These are phyloP conservation scores for Meira nashicola DNA, from an alignment of 1,284 basidiomycete species.

Conservation along the genomic window DNA sequence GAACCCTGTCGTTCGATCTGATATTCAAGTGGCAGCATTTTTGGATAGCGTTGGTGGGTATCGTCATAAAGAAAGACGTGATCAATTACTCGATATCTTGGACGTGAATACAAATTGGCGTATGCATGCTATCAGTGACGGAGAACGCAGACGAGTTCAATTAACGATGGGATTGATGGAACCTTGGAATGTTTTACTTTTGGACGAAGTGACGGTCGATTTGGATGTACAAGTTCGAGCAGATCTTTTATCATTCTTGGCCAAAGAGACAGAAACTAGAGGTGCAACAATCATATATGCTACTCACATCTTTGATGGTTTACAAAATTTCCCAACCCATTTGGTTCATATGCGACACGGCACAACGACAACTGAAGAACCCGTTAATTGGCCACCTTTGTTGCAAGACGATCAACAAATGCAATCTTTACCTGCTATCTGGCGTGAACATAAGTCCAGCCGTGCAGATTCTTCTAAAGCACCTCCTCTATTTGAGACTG, in stretches of 20 bases:
- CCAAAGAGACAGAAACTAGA: slow-evolving; percentile 72
- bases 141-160: slow-evolving; percentile 87
- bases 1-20: slow-evolving; percentile 83
- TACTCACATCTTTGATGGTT: slow-evolving; percentile 52
- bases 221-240: slow-evolving; percentile 94
- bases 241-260: slow-evolving; percentile 81
- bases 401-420: slow-evolving; percentile 21
- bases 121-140: slow-evolving; percentile 90
- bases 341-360: slow-evolving; percentile 48
- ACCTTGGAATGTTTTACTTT: slow-evolving; percentile 84
- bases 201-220: slow-evolving; percentile 98
- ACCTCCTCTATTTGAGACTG: slow-evolving; percentile 34
- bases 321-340: slow-evolving; percentile 50
- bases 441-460: slow-evolving; percentile 13
- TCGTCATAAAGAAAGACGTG: slow-evolving; percentile 80
- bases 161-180: slow-evolving; percentile 95
- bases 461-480: slow-evolving; percentile 14
- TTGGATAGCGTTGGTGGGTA: slow-evolving; percentile 81
- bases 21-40: slow-evolving; percentile 64
- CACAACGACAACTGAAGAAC: slow-evolving; percentile 29
- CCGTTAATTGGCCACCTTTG: slow-evolving; percentile 40
- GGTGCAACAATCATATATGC: slow-evolving; percentile 81
- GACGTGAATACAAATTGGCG: slow-evolving; percentile 75
- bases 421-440: slow-evolving; percentile 11
- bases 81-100: slow-evolving; percentile 79